Evolutionary conservation across 345 rosid species (phyloP), one percentile per base, ranked within the genome.

Genomic region (Eucalyptus marginata): DNA sequence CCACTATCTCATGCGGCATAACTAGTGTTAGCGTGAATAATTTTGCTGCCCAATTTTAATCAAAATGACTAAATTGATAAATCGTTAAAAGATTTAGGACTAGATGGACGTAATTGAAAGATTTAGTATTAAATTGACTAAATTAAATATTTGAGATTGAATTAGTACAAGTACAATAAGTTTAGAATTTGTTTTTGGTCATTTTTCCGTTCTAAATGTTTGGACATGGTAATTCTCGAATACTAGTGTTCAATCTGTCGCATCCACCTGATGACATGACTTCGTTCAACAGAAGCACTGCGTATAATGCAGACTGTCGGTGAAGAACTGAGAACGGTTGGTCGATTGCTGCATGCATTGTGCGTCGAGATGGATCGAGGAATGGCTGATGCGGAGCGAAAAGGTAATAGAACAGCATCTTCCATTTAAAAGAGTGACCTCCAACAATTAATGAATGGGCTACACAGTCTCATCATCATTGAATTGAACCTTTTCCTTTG

Each of bases 81-180:
- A 20, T 20, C 4, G 4, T 54, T 7, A 20, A 54, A 54, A 20
- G 10, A 22, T 54, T 18, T 18, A 54, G 15, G 2, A 58, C 3
- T 24, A 25, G 24, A 58, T 25, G 12, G 7, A 0, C 0, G 13
- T 0, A 58, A 58, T 4, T 0, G 1, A 59, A 59, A 59, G 3
- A 2, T 3, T 59, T 27, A 59, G 4, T 12, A 27, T 13, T 62
- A 2, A 29, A 62, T 12, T 62, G 15, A 6, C 0, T 62, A 29
- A 59, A 62, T 56, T 10, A 62, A 62, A 27, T 27, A 12, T 3
- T 62, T 12, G 2, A 6, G 1, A 29, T 3, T 27, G 1, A 62
- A 59, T 12, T 27, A 59, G 62, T 9, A 59, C 0, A 27, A 27
- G 7, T 59, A 0, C 4, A 1, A 5, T 27, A 59, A 27, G 14